These are phyloP conservation scores for Russula foetens DNA, from an alignment of 768 basidiomycete genomes.

Conservation along the genomic window DNA sequence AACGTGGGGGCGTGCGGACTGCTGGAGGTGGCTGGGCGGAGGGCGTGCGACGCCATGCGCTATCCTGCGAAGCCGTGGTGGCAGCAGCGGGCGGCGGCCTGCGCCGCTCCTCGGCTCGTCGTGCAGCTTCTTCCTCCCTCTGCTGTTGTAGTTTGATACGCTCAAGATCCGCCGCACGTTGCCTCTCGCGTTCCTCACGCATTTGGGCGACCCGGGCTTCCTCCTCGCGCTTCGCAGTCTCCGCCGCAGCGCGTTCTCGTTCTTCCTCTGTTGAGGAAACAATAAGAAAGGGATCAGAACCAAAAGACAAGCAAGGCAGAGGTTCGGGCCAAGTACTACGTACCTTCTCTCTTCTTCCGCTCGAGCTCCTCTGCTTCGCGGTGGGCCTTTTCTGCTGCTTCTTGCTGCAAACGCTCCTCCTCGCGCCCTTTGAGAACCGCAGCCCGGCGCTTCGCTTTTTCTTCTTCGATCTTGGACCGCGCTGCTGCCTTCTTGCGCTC, in stretches of 20 bases:
- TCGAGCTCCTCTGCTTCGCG: constrained; percentile 36
- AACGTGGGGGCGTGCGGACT: constrained; percentile 34
- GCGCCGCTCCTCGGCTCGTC: constrained; percentile 31
- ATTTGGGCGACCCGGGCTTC: constrained; percentile 46
- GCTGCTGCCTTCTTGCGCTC: constrained; percentile 50
- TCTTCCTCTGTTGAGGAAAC: constrained; percentile 24
- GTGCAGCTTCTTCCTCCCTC: constrained; percentile 50
- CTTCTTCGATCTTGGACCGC: constrained; percentile 65
- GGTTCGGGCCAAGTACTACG: constrained; percentile 20
- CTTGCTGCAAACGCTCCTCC: constrained; percentile 40
- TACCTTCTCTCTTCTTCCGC: constrained; percentile 44
- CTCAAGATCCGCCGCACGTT: constrained; percentile 45
- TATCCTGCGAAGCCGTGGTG: constrained; percentile 24
- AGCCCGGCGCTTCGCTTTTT: constrained; percentile 66
- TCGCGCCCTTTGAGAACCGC: constrained; percentile 50
- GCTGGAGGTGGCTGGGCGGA: constrained; percentile 14
- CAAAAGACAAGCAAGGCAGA: background rate
- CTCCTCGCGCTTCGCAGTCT: constrained; percentile 43
- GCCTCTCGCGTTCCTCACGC: constrained; percentile 46
- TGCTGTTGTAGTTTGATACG: constrained; percentile 50
- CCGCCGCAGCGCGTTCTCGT: constrained; percentile 25
- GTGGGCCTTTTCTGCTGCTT: constrained; percentile 32
- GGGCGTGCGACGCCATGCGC: constrained; percentile 22
- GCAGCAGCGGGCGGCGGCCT: constrained; percentile 29
- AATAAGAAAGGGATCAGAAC: background rate